Base-by-base conservation (phyloP, 176 grass and related monocot species). In the Thalia dealbata region DNA sequence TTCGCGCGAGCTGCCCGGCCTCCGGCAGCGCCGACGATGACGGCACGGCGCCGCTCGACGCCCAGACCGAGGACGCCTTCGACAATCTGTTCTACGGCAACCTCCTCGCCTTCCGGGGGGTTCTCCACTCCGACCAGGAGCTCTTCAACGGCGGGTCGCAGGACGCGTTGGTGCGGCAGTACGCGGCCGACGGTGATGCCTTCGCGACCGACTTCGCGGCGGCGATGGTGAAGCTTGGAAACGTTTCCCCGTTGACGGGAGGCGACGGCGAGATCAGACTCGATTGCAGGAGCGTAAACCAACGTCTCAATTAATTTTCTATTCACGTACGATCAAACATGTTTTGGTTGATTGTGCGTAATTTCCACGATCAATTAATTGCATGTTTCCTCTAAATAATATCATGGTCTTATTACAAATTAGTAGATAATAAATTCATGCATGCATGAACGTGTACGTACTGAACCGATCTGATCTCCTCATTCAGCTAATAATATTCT, bases 111-210 rank as follows among this genome's bases (percentile, higher is more conserved):
- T 69, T 26, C 10, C 78, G 27, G 70, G 88, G 86, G 0, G 76
- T 91, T 0, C 80, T 96, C 13, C 92, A 91, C 86, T 87, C 84
- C 15, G 86, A 89, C 69, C 89, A 91, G 78, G 89, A 89, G 80
- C 80, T 92, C 21, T 86, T 86, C 67, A 84, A 79, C 69, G 80
- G 83, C 45, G 81, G 82, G 15, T 62, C 67, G 5, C 84, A 78
- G 3, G 81, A 89, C 69, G 22, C 25, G 73, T 51, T 89, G 73
- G 76, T 87, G 52, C 42, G 41, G 54, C 28, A 44, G 65, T 91
- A 92, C 80, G 86, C 84, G 80, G 54, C 44, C 21, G 72, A 84
- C 60, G 58, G 23, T 11, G 78, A 0, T 0, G 77, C 80, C 0
- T 90, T 92, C 74, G 16, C 68, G 1, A 3, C 29, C 7, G 89